These are phyloP conservation scores for Pilaira anomala DNA, from an alignment of 192 early-diverging fungal species.

Conservation along the genomic window DNA sequence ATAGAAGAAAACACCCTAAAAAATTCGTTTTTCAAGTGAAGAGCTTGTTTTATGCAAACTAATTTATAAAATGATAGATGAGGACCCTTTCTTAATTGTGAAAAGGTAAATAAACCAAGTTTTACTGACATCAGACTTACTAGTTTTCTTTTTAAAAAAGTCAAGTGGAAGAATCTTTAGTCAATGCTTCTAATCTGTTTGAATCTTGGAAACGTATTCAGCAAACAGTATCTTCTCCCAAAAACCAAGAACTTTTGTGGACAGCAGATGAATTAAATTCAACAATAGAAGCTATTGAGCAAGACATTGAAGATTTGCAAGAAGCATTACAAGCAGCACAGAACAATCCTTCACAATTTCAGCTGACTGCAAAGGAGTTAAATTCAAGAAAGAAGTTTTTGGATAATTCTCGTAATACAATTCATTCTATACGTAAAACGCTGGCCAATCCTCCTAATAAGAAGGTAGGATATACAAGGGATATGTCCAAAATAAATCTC, in stretches of 20 bases:
- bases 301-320: conserved; percentile 54
- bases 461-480: conserved; percentile 5
- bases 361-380: conserved; percentile 37
- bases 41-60: neutral
- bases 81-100: conserved; percentile 30
- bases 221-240: conserved; percentile 48
- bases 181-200: conserved; percentile 41
- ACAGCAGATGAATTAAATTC: conserved; percentile 50
- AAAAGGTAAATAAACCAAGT: conserved; percentile 9
- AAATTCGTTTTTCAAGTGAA: too few relatives aligned
- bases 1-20: too few relatives aligned
- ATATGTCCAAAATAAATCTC: conserved; percentile 5
- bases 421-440: conserved; percentile 27
- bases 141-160: conserved; percentile 28
- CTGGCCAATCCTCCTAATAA: conserved; percentile 32
- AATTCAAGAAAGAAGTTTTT: conserved; percentile 32
- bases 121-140: neutral
- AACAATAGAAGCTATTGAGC: conserved; percentile 40
- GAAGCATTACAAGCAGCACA: conserved; percentile 40
- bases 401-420: conserved; percentile 19
- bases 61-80: neutral
- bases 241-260: conserved; percentile 53
- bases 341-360: conserved; percentile 42
- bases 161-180: conserved; percentile 43
- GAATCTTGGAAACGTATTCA: conserved; percentile 54